Evolutionary conservation across 2,329 filamentous ascomycete species (phyloP), one percentile per base, ranked within the genome.

Genomic region (Mycosphaerella arachidis): DNA sequence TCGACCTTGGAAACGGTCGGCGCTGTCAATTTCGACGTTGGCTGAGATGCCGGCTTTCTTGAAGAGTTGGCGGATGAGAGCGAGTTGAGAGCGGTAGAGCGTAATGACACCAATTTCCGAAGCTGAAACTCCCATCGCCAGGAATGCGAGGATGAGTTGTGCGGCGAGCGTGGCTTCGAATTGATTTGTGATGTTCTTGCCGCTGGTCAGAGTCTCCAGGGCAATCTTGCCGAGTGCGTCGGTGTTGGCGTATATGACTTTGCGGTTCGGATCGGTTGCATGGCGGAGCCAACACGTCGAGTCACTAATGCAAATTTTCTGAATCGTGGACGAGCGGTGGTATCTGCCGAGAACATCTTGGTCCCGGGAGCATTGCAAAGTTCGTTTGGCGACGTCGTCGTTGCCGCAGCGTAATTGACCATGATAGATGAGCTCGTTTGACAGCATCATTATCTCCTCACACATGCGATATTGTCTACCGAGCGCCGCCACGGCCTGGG

Each of bases 391-490:
- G 10, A 97, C 86, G 55, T 83, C 81, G 51, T 88, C 82, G 4
- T 87, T 96, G 27, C 94, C 94, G 71, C 94, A 99, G 69, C 94
- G 93, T 40, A 99, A 82, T 37, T 87, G 85, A 4, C 92, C 93
- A n/a, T 87, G 82, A 76, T 99, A 99, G 69, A 99, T 97, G 58
- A 99, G 83, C 1, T 85, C 89, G 74, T 97, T 99, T 63, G 91
- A 95, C 13, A 99, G 82, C 1, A 88, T 83, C 93, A 97, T 97
- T 62, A 99, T 90, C 63, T 99, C 94, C 67, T 94, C 90, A 69
- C 91, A 96, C 94, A 99, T 99, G 62, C 94, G 91, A 72, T 99
- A 99, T 73, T 99, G 94, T 70, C 97, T 92, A 69, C 94, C 92
- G 1, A 99, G 83, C 64, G 90, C 96, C 63, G 95, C 91, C 1